These are phyloP conservation scores for Fusarium sacchari DNA, from an alignment of 2,329 filamentous ascomycete species.

Conservation along the genomic window DNA sequence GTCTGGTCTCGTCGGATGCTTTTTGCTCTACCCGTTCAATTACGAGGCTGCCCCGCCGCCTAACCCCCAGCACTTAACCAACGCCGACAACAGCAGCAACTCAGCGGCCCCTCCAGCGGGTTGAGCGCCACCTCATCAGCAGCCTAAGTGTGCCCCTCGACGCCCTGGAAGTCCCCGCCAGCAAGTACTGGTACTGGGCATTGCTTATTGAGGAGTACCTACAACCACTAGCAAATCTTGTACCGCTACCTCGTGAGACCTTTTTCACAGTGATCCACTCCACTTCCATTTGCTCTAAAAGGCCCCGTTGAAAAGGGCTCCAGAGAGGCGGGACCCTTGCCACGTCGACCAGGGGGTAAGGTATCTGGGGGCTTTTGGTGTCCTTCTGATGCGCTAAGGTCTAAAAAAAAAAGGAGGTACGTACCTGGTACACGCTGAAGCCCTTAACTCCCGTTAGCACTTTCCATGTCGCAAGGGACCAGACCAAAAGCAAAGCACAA, in stretches of 20 bases:
- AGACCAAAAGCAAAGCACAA: conserved; percentile 33
- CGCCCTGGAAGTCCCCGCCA: conserved; percentile 11
- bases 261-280: conserved; percentile 8
- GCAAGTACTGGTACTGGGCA: conserved; percentile 22
- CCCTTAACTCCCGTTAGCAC: conserved; percentile 18
- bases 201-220: not conserved
- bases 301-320: conserved; percentile 26
- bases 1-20: not conserved
- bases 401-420: conserved; percentile 19
- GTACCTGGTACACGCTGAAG: conserved; percentile 6
- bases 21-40: conserved; percentile 14
- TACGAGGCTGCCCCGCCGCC: conserved; percentile 37
- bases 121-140: conserved; percentile 33
- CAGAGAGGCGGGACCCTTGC: conserved; percentile 35
- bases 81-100: conserved; percentile 9
- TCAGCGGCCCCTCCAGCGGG: conserved; percentile 30
- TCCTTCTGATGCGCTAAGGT: conserved; percentile 22
- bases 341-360: conserved; percentile 30
- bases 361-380: conserved; percentile 23
- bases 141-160: conserved; percentile 21
- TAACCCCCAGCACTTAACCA: conserved; percentile 22
- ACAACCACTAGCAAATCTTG: not conserved
- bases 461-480: conserved; percentile 20
- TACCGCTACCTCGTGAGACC: conserved; percentile 31
- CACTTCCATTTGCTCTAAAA: conserved; percentile 15